Evolutionary conservation across 202 grass and related monocot genomes (phyloP).

Genomic region (Carex arenaria): DNA sequence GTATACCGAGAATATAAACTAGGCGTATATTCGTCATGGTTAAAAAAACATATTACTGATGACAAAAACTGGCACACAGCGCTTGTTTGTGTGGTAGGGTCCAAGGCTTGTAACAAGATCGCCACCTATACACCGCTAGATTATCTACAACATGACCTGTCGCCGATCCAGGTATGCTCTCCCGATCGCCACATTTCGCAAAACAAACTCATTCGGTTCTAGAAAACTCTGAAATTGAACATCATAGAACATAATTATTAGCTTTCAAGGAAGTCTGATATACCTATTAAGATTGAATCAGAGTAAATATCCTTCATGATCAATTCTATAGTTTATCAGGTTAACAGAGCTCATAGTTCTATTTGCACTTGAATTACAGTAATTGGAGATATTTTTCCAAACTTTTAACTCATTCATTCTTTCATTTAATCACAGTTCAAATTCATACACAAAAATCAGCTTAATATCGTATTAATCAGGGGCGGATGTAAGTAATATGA

Average conservation of each 20-base stretch:
- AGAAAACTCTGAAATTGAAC: neutral
- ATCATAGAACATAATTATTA: neutral
- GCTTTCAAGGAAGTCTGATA: neutral
- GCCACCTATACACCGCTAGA: constrained; percentile 75
- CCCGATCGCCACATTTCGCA: neutral
- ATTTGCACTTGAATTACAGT: neutral
- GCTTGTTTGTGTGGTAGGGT: constrained; percentile 74
- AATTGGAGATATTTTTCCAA: neutral
- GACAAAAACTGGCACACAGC: constrained; percentile 63
- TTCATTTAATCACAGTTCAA: neutral
- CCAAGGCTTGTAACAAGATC: constrained; percentile 79
- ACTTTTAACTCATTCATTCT: neutral
- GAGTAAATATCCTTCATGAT: neutral
- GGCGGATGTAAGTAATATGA: too few relatives aligned
- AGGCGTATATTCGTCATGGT: constrained; percentile 59
- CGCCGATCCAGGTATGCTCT: constrained; percentile 70
- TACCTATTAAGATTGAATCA: neutral
- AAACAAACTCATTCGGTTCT: neutral
- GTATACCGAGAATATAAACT: constrained; percentile 81
- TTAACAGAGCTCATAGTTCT: neutral
- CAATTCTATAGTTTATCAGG: neutral
- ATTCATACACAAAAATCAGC: neutral
- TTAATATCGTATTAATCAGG: neutral
- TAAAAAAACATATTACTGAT: constrained; percentile 56
- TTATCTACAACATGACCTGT: constrained; percentile 81